These are phyloP conservation scores for Candida tropicalis DNA, from an alignment of 1,139 yeast species.

Conservation along the genomic window DNA sequence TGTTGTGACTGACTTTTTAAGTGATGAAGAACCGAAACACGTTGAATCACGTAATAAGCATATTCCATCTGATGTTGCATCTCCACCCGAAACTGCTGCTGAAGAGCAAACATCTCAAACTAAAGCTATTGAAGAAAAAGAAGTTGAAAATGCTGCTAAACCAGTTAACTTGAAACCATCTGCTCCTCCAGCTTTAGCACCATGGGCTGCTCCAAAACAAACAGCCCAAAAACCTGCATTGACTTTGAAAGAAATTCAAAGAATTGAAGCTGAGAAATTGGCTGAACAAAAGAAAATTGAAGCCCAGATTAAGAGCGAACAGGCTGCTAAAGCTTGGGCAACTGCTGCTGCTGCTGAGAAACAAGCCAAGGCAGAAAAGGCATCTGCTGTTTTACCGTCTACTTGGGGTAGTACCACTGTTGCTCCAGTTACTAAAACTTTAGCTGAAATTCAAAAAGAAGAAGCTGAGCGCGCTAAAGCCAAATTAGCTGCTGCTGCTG, in stretches of 20 bases:
- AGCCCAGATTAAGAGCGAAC: constrained; percentile 33
- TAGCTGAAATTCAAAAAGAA: constrained; percentile 50
- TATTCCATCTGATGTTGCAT: not conserved
- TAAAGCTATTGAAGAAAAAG: constrained; percentile 3
- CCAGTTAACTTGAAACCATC: constrained; percentile 24
- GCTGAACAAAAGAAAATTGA: constrained; percentile 41
- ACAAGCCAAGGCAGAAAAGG: constrained; percentile 23
- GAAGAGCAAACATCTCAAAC: constrained; percentile 6
- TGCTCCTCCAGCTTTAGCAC: constrained; percentile 22
- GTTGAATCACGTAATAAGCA: not conserved
- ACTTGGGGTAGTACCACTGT: constrained; percentile 51
- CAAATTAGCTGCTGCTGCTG: constrained; percentile 20
- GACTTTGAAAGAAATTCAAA: constrained; percentile 71
- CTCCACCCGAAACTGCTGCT: not conserved
- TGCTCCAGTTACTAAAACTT: constrained; percentile 31
- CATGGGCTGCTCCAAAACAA: constrained; percentile 19
- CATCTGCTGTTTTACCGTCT: constrained; percentile 44
- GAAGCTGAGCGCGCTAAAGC: constrained; percentile 45
- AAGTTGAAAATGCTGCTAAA: constrained; percentile 9
- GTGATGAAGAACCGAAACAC: constrained; percentile 25
- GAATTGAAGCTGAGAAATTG: constrained; percentile 59
- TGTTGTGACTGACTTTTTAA: constrained; percentile 41
- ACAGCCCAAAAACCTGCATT: constrained; percentile 45
- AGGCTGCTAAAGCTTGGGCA: constrained; percentile 25
- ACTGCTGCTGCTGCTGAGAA: constrained; percentile 29